A percentile compares a stretch with the other conserved stretches of the same genome.
phyloP scores from a whole-genome alignment of 306 rosid genomes.

The Coriaria nepalensis region DNA sequence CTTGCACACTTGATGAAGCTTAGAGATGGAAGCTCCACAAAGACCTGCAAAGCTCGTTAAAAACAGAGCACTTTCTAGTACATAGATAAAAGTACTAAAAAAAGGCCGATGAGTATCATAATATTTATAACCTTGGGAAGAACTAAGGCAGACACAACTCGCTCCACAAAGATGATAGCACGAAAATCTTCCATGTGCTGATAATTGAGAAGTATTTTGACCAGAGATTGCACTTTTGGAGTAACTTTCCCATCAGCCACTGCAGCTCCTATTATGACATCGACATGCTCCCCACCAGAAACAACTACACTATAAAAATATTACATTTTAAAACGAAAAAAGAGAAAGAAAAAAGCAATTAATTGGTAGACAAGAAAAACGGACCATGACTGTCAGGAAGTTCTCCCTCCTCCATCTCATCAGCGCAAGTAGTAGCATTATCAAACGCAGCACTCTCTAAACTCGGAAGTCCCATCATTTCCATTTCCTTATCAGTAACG shows the following conservation, averaged over 20 bases:
- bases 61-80: no score
- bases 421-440: slow-evolving; percentile 28
- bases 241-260: slow-evolving; percentile 99
- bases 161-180: slow-evolving; percentile 95
- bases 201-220: slow-evolving; percentile 81
- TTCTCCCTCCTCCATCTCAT: slow-evolving; percentile 94
- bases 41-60: slow-evolving; percentile 66
- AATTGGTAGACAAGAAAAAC: slow-evolving; percentile 10
- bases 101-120: no score
- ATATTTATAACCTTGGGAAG: slow-evolving; percentile 74
- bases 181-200: slow-evolving; percentile 93
- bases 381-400: slow-evolving; percentile 94
- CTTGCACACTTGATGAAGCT: slow-evolving; percentile 82
- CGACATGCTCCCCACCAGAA: slow-evolving; percentile 99
- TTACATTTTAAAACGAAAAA: no score
- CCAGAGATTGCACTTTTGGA: slow-evolving; percentile 92
- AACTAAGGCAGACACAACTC: slow-evolving; percentile 96
- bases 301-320: slow-evolving; percentile 42
- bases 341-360: no score
- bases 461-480: slow-evolving; percentile 25
- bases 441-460: slow-evolving; percentile 20
- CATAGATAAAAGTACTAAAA: no score
- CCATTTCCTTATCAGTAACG: slow-evolving; percentile 50
- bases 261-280: slow-evolving; percentile 93
- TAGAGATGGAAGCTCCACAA: slow-evolving; percentile 92